A percentile compares a stretch with the other conserved stretches of the same genome.
phyloP scores from a whole-genome alignment of 2,329 filamentous ascomycete species.

The Sclerotinia minor region DNA sequence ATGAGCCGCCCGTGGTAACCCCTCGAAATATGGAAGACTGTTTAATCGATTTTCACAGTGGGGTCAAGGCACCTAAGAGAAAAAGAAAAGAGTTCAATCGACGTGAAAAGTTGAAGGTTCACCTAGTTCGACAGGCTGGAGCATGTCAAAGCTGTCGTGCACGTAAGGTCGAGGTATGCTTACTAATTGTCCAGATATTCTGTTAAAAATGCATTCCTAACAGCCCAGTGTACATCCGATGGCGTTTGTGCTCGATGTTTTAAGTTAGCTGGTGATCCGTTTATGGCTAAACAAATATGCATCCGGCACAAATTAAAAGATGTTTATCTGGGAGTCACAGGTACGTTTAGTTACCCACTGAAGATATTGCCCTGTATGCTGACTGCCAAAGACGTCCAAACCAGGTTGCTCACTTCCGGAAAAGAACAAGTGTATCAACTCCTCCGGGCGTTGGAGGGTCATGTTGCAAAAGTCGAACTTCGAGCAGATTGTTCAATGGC shows the following conservation, averaged over 20 bases:
- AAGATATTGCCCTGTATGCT: neutral
- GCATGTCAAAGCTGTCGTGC: constrained; percentile 28
- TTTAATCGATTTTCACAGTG: constrained; percentile 17
- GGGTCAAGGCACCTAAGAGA: constrained; percentile 19
- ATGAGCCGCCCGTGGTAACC: neutral
- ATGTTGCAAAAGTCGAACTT: constrained; percentile 27
- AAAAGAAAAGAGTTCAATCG: constrained; percentile 27
- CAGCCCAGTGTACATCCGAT: constrained; percentile 27
- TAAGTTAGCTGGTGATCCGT: constrained; percentile 22
- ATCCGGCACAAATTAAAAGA: constrained; percentile 30
- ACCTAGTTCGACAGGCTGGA: constrained; percentile 27
- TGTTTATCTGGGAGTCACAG: constrained; percentile 29
- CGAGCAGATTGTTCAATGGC: constrained; percentile 18
- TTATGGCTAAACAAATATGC: constrained; percentile 28
- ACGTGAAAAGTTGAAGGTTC: constrained; percentile 28
- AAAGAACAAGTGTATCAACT: constrained; percentile 19
- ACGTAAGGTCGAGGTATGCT: constrained; percentile 29
- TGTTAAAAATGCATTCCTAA: neutral
- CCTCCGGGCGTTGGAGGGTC: constrained; percentile 12
- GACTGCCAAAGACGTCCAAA: constrained; percentile 24
- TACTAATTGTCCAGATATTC: neutral
- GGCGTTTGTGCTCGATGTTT: constrained; percentile 29
- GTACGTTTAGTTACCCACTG: constrained; percentile 15
- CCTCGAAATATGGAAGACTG: constrained; percentile 17
- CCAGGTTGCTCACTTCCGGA: constrained; percentile 24